Percentiles rank a stretch among this genome's conserved stretches.
Conservation (phyloP, 306 rosid species). For the Dalbergia cochinchinensis region DNA sequence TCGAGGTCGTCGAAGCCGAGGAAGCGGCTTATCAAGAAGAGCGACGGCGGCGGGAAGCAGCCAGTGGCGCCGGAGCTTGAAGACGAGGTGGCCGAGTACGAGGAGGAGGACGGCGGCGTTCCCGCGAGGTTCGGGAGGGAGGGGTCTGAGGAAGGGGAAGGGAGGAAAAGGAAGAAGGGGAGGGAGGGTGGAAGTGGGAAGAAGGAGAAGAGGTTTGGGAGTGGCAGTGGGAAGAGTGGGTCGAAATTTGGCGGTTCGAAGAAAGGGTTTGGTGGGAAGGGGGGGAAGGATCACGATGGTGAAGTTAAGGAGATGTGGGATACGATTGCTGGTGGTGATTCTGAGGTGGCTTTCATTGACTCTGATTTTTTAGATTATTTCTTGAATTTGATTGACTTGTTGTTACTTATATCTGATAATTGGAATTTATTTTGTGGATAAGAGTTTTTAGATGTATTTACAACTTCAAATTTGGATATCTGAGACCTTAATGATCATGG, state of each 20-base stretch:
- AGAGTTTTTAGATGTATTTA: too few species aligned
- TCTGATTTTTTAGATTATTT: background rate
- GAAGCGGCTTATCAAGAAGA: conserved; percentile 88
- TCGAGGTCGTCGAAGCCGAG: conserved; percentile 75
- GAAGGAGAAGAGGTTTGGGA: conserved; percentile 71
- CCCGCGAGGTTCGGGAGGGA: conserved; percentile 60
- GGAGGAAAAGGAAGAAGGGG: conserved; percentile 60
- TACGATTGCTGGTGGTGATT: conserved; percentile 82
- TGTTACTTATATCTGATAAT: background rate
- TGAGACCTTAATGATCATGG: background rate
- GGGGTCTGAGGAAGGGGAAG: conserved; percentile 58
- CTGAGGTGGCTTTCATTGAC: conserved; percentile 67
- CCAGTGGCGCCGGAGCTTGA: conserved; percentile 62
- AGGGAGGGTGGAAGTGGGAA: conserved; percentile 61
- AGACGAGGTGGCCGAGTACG: conserved; percentile 62
- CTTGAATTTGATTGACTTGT: background rate
- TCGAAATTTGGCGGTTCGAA: conserved; percentile 58
- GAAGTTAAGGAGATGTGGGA: conserved; percentile 99
- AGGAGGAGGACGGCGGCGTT: conserved; percentile 30
- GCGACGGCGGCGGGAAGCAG: conserved; percentile 55
- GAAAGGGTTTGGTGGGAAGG: conserved; percentile 73
- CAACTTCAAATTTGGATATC: background rate
- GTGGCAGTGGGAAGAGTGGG: conserved; percentile 57
- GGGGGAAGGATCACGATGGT: conserved; percentile 81
- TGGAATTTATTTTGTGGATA: background rate